These are phyloP conservation scores for Cladorrhinum sp. DNA, from an alignment of 2,329 filamentous ascomycete species.

Conservation along the genomic window DNA sequence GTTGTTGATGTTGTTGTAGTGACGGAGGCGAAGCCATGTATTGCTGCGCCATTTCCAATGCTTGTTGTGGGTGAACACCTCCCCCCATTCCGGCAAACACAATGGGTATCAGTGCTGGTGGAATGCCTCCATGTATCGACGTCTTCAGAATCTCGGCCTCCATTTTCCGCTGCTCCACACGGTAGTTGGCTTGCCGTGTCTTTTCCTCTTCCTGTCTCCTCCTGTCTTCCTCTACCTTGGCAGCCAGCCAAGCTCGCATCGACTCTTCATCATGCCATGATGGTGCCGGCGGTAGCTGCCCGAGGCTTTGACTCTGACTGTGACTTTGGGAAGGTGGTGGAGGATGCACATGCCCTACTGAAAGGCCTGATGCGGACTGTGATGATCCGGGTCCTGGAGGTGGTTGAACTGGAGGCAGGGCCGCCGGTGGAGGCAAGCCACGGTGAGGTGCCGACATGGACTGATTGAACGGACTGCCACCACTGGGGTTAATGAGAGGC, in stretches of 20 bases:
- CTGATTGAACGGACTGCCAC: constrained; percentile 48
- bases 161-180: constrained; percentile 68
- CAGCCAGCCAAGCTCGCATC: constrained; percentile 68
- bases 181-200: constrained; percentile 50
- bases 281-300: constrained; percentile 60
- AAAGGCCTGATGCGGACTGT: constrained; percentile 32
- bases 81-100: constrained; percentile 72
- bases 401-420: constrained; percentile 57
- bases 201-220: constrained; percentile 73
- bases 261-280: constrained; percentile 70
- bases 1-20: constrained; percentile 46
- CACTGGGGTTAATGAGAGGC: constrained; percentile 38
- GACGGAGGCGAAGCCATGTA: constrained; percentile 51
- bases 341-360: constrained; percentile 24
- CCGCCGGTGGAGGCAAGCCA: constrained; percentile 65
- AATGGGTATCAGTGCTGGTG: constrained; percentile 69
- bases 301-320: constrained; percentile 44
- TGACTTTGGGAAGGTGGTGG: constrained; percentile 37
- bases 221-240: constrained; percentile 71
- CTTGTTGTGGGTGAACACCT: constrained; percentile 56
- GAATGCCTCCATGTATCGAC: constrained; percentile 66
- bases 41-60: constrained; percentile 67
- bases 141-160: constrained; percentile 71
- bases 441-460: constrained; percentile 68
- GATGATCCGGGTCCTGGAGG: constrained; percentile 33